Percentiles rank a stretch among this genome's conserved stretches.
Evolutionary conservation across 2,329 filamentous ascomycete species (phyloP).

Genomic region (Pseudogymnoascus destructans): DNA sequence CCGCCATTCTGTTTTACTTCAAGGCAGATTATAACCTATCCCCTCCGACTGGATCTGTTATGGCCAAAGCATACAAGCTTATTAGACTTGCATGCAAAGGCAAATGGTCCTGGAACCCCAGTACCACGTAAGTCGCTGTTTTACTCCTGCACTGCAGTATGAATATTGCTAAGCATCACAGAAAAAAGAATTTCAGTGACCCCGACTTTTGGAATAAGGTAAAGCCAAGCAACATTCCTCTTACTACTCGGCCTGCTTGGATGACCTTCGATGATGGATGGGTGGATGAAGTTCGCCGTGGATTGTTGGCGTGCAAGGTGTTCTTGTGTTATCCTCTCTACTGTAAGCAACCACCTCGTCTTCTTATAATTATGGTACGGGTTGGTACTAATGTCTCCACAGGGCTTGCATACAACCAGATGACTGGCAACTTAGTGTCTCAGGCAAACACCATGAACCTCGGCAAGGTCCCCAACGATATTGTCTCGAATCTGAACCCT

Average conservation of each 20-base stretch:
- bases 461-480: slow-evolving; percentile 62
- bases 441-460: slow-evolving; percentile 55
- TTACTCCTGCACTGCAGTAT: not conserved
- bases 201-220: slow-evolving; percentile 51
- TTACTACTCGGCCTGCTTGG: slow-evolving; percentile 47
- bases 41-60: slow-evolving; percentile 59
- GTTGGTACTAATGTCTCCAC: slow-evolving; percentile 30
- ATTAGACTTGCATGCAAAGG: slow-evolving; percentile 49
- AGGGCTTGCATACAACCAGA: slow-evolving; percentile 45
- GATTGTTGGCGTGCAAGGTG: slow-evolving; percentile 55
- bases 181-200: slow-evolving; percentile 34
- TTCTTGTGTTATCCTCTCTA: slow-evolving; percentile 45
- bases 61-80: slow-evolving; percentile 52
- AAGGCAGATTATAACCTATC: slow-evolving; percentile 47
- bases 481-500: slow-evolving; percentile 64
- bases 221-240: slow-evolving; percentile 50
- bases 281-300: slow-evolving; percentile 66
- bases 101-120: slow-evolving; percentile 47
- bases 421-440: slow-evolving; percentile 46
- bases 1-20: slow-evolving; percentile 44
- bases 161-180: not conserved
- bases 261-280: slow-evolving; percentile 76
- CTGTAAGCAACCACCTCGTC: slow-evolving; percentile 21
- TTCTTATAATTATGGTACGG: slow-evolving; percentile 38
- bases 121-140: slow-evolving; percentile 22